Base-by-base conservation (phyloP, 2,329 filamentous ascomycete species). In the Helotiales sp. region DNA sequence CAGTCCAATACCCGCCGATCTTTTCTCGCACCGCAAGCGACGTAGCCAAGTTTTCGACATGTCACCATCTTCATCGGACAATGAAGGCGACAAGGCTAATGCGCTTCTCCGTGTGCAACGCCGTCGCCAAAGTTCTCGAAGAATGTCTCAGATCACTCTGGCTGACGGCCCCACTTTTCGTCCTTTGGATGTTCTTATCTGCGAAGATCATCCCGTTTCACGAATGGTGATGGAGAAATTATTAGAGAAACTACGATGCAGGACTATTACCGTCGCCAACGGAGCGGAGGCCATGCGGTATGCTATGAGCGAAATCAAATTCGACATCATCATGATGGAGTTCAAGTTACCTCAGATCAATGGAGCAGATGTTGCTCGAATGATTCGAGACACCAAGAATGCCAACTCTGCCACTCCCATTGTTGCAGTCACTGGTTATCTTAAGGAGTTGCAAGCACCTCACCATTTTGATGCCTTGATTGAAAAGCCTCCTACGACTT, bases 181-280 rank as follows among this genome's bases (percentile, higher is more conserved):
- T 32, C 93, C 96, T 1, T 81, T 99, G 61, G 96, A 99, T 79
- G 91, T 99, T 6, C 84, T 99, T 61, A 97, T 99, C 61, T 98
- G 96, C 77, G 96, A 99, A 80, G 96, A 99, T 75, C 96, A 99
- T 78, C 96, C 96, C 0, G 95, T 99, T 3, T 97, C 96, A 6
- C 88, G 95, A 24, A 89, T 99, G 83, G 95, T 99, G n/a, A 98
- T 99, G 95, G 96, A 99, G 77, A 96, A 97, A 74, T 82, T 99
- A 7, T 85, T 99, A 61, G 96, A 99, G 79, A 99, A 98, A 80
- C 83, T 98, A 40, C 91, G 93, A 40, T 99, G 96, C 75, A 92
- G 96, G 49, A 97, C 95, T 8, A 96, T 99, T 75, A 93, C 93
- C 2, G 95, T 96, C 4, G 86, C 90, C 2, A 97, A 94, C 73